Evolutionary conservation across 2,329 filamentous ascomycete species (phyloP), one percentile per base, ranked within the genome.

Genomic region (Sclerotinia trifoliorum): DNA sequence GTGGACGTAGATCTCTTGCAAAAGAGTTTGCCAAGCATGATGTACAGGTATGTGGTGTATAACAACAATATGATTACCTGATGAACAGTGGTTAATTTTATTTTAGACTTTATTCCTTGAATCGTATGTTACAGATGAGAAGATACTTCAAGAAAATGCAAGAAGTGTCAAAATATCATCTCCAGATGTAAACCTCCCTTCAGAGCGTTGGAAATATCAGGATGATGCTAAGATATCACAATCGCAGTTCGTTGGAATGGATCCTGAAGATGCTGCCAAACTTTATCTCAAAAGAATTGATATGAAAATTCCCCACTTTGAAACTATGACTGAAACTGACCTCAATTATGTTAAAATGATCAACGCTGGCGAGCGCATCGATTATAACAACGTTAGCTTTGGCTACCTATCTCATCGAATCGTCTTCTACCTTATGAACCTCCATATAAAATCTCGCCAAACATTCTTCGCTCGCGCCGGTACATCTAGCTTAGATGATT

Each of bases 311-410:
- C 95, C 95, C 26, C 90, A 94, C 69, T 99, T 97, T 74, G 94
- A 99, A 81, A 96, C 93, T 1, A 98, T 99, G 93, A 86, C 94
- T 75, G 95, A 99, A 79, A 85, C 86, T 42, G 94, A 98, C 73
- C 85, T 99, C 71, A 97, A 98, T 78, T 99, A 94, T 81, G 94
- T 99, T 81, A 97, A 97, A 82, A 97, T 99, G 94, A 96, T 98
- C 78, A 99, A 99, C 74, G 95, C 95, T 10, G 95, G 95, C 56
- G 88, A 94, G 77, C 89, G 93, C 73, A 90, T 99, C 77, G 90
- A 94, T 74, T 94, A 98, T 80, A 99, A 99, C 81, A 97, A 98
- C 73, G 92, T 95, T 78, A 94, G 90, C 77, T 98, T 99, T 79
- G 94, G 94, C 74, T 99, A 99, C 77, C 85, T 99, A 44, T 96